A percentile compares a stretch with the other conserved stretches of the same genome.
phyloP scores from a whole-genome alignment of 2,329 filamentous ascomycete genomes.

The Neonectria ditissima region DNA sequence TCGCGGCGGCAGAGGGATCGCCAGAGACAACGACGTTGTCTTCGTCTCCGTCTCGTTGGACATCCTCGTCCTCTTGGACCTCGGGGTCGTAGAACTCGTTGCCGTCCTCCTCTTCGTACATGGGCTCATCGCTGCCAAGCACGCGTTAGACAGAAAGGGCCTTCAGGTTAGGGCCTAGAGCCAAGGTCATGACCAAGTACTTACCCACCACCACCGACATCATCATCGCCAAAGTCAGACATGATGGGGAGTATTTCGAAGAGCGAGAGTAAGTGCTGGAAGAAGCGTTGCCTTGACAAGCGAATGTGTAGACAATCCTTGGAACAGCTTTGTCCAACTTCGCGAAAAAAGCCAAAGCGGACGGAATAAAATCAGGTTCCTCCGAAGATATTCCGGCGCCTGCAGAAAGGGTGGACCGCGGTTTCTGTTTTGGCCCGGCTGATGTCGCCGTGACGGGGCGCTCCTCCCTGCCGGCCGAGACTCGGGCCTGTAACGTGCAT shows the following conservation, averaged over 20 bases:
- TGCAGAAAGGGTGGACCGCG: background rate
- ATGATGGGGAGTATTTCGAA: slow-evolving; percentile 55
- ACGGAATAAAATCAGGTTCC: slow-evolving; percentile 43
- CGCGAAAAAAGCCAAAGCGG: slow-evolving; percentile 47
- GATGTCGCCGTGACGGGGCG: slow-evolving; percentile 2
- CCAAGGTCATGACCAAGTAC: slow-evolving; percentile 40
- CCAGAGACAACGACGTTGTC: slow-evolving; percentile 71
- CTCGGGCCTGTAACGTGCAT: slow-evolving; percentile 30
- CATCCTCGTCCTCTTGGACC: slow-evolving; percentile 65
- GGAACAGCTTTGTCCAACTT: slow-evolving; percentile 38
- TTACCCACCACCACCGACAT: slow-evolving; percentile 69
- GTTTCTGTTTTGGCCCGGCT: slow-evolving; percentile 2
- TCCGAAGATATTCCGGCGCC: slow-evolving; percentile 48
- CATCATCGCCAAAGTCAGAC: slow-evolving; percentile 81
- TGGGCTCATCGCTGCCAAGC: slow-evolving; percentile 72
- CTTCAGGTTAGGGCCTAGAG: background rate
- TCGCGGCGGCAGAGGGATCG: slow-evolving; percentile 70
- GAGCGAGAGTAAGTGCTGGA: slow-evolving; percentile 4
- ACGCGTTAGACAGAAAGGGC: slow-evolving; percentile 37
- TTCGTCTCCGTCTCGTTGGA: slow-evolving; percentile 65
- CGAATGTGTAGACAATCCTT: slow-evolving; percentile 36
- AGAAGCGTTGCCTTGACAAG: slow-evolving; percentile 24
- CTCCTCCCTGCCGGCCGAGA: slow-evolving; percentile 25
- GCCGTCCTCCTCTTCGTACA: slow-evolving; percentile 77
- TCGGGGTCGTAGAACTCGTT: slow-evolving; percentile 68